Evolutionary conservation across 495 filamentous ascomycete species (phyloP), one percentile per base, ranked within the genome.

Genomic region (Aspergillus olivimuriae): DNA sequence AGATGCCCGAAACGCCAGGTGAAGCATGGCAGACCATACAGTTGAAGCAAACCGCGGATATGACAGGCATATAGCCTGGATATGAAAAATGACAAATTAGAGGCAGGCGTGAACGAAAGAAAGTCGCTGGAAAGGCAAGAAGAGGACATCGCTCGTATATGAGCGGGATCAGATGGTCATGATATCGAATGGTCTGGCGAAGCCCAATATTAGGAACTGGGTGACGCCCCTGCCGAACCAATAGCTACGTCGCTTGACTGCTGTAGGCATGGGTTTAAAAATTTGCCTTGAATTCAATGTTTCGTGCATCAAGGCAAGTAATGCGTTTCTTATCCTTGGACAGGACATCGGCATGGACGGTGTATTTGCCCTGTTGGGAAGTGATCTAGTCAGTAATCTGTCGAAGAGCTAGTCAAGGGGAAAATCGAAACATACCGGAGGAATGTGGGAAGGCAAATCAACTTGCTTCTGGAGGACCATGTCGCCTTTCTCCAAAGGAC

Each of bases 401-500:
- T 26, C 7, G 10, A 15, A 39, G 11, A 20, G 16, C 2, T 6
- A 39, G 19, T n/a, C n/a, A n/a, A n/a, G n/a, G n/a, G 15, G 14
- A 28, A 44, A 20, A 16, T 12, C 4, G 31, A 1, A 51, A 70
- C 86, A 55, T 78, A 95, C 90, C 37, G 88, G 85, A 52, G 92
- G 92, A 48, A 99, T 88, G 64, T 89, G 75, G 51, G 78, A 82
- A 40, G 92, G 92, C 47, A 99, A 64, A 5, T 92, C 80, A 22
- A 97, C 84, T 17, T 82, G 63, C 72, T 97, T 96, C 34, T 65
- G 79, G 55, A 99, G 65, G 16, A 61, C 61, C 51, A 86, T 73
- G 17, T 78, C 64, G 35, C 89, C 92, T 63, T 82, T 75, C 61
- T 88, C 68, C 44, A 99, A 74, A 38, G 92, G 92, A 63, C 92